phyloP scores from a whole-genome alignment of 2,329 filamentous ascomycete genomes.

The Xylaria sp. region DNA sequence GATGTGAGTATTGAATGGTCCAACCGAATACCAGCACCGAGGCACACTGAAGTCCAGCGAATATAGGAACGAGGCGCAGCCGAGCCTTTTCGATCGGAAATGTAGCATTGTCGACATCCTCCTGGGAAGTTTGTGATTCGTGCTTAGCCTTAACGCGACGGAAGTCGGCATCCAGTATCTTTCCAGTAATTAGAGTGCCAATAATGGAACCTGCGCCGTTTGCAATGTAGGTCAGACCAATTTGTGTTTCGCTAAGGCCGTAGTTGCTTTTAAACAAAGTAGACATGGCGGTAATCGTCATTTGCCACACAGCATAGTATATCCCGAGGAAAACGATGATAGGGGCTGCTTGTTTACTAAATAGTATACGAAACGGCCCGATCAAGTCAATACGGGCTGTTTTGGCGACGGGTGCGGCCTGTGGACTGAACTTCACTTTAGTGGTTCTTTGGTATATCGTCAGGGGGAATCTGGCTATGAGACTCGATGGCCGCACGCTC shows the following conservation, averaged over 20 bases:
- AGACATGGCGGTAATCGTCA: constrained; percentile 65
- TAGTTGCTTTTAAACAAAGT: constrained; percentile 59
- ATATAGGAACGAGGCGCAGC: constrained; percentile 59
- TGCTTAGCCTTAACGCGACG: constrained; percentile 52
- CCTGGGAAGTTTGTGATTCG: constrained; percentile 34
- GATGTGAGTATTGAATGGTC: constrained; percentile 56
- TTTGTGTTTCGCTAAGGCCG: constrained; percentile 55
- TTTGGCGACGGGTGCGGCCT: constrained; percentile 29
- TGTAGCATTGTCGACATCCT: constrained; percentile 6
- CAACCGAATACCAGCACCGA: constrained; percentile 64
- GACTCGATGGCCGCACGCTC: constrained; percentile 36
- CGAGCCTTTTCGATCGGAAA: constrained; percentile 64
- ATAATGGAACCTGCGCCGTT: constrained; percentile 66
- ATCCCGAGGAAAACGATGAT: constrained; percentile 61
- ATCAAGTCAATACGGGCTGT: constrained; percentile 56
- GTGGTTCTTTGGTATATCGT: constrained; percentile 49
- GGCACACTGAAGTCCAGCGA: constrained; percentile 56
- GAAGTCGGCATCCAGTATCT: constrained; percentile 64
- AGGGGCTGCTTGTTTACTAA: constrained; percentile 55
- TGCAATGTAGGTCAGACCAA: constrained; percentile 63
- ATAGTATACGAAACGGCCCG: constrained; percentile 58
- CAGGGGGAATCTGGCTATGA: constrained; percentile 47
- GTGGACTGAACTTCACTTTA: constrained; percentile 38
- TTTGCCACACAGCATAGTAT: constrained; percentile 65
- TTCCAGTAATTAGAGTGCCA: constrained; percentile 63